Evolutionary conservation across 1,284 basidiomycete genomes (phyloP).

Genomic region (Trichosporon sp.): DNA sequence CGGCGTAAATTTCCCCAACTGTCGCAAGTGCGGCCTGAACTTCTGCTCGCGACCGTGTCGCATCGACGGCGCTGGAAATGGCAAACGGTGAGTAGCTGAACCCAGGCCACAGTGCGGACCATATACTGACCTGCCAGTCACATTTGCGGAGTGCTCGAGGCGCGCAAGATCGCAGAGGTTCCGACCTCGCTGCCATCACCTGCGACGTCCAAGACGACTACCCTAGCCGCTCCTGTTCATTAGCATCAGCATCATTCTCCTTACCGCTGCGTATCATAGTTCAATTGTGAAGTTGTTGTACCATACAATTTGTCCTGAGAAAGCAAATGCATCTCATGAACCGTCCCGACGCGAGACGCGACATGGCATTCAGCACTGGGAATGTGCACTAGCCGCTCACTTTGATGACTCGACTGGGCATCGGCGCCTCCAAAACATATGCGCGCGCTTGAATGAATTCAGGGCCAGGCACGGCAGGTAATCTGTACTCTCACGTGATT

Average conservation of each 20-base stretch:
- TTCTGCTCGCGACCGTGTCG: slow-evolving; percentile 42
- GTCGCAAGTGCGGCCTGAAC: slow-evolving; percentile 38
- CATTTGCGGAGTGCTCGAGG: slow-evolving; percentile 36
- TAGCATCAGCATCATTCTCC: neutral
- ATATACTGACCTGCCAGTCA: slow-evolving; percentile 16
- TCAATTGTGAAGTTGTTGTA: neutral
- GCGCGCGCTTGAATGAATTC: neutral
- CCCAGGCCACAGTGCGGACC: neutral
- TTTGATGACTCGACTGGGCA: no score
- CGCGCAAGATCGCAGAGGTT: slow-evolving; percentile 17
- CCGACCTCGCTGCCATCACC: neutral
- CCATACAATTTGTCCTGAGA: no score
- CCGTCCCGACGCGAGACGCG: no score
- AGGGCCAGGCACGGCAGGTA: slow-evolving; percentile 1
- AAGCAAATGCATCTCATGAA: no score
- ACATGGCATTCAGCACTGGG: no score
- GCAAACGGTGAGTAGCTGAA: slow-evolving; percentile 28
- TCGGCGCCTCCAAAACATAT: no score
- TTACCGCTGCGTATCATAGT: neutral
- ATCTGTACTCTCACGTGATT: neutral
- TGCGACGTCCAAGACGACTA: neutral
- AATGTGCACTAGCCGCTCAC: no score
- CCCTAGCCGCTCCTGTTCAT: neutral
- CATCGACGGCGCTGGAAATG: slow-evolving; percentile 39
- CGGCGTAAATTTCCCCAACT: slow-evolving; percentile 44